phyloP scores from a whole-genome alignment of 1,284 basidiomycete species.

The Ustilago curta region DNA sequence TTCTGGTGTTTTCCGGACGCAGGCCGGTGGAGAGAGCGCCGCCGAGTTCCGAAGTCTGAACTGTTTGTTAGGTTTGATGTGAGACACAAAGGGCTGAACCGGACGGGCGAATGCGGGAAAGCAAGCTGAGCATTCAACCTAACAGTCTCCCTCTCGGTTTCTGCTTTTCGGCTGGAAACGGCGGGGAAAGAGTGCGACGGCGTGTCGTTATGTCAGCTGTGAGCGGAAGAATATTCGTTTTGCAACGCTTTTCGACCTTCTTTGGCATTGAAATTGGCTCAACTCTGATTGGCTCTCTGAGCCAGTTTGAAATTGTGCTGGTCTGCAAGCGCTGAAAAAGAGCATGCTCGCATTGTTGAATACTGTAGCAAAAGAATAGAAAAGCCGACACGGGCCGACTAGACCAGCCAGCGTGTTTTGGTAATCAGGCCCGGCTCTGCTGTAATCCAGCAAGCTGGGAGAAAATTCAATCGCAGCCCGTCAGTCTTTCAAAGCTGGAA shows the following conservation, averaged over 20 bases:
- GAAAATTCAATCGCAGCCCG: constrained; percentile 9
- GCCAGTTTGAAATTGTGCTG: background rate
- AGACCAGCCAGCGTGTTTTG: constrained; percentile 32
- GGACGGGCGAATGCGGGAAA: constrained; percentile 16
- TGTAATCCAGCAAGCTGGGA: background rate
- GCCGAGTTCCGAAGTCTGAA: constrained; percentile 7
- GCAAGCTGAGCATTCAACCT: background rate
- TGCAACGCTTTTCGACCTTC: background rate
- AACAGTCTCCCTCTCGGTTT: constrained; percentile 3
- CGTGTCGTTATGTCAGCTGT: constrained; percentile 30
- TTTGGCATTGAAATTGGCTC: constrained; percentile 31
- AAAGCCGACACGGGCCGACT: constrained; percentile 42
- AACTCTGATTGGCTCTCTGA: constrained; percentile 21
- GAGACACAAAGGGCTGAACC: background rate
- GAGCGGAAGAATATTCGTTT: constrained; percentile 15
- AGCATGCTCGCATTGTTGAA: background rate
- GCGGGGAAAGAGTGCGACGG: constrained; percentile 22
- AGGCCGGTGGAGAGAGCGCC: constrained; percentile 11
- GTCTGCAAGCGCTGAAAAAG: constrained; percentile 5
- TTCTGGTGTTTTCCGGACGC: background rate
- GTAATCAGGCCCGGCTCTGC: constrained; percentile 31
- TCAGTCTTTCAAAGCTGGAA: constrained; percentile 1
- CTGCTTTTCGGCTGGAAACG: constrained; percentile 23
- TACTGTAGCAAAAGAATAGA: constrained; percentile 3
- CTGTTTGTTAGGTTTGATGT: background rate